Conservation (phyloP, 768 basidiomycete genomes). For the Suillus placidus region DNA sequence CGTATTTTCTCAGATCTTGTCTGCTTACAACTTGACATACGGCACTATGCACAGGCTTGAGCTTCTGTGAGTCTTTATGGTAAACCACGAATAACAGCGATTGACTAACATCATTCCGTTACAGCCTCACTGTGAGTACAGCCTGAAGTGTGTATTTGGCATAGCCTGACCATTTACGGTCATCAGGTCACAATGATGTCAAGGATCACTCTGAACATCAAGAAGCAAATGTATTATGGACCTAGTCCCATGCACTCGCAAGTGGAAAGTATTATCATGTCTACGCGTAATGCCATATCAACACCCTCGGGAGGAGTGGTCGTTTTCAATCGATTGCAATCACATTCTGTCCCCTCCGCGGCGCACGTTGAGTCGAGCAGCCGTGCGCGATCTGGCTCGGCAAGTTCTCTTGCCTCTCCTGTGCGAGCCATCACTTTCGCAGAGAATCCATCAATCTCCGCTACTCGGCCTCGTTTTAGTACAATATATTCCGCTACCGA, state of each 20-base stretch:
- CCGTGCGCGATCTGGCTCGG: slow-evolving; percentile 5
- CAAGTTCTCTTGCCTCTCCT: not conserved
- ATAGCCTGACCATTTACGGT: not conserved
- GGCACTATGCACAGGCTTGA: slow-evolving; percentile 23
- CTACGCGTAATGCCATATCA: not conserved
- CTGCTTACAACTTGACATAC: not conserved
- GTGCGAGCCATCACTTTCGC: not conserved
- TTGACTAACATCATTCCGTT: slow-evolving; percentile 36
- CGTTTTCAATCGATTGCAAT: not conserved
- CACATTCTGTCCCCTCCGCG: not conserved
- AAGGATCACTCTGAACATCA: slow-evolving; percentile 64
- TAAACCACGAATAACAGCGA: slow-evolving; percentile 34
- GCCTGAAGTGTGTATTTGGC: not conserved
- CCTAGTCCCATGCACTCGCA: not conserved
- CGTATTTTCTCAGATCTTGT: not conserved
- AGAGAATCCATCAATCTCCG: not conserved
- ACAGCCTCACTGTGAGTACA: slow-evolving; percentile 19
- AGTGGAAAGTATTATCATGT: not conserved
- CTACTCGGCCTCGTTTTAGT: slow-evolving; percentile 2
- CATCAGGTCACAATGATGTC: slow-evolving; percentile 66
- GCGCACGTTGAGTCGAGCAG: not conserved
- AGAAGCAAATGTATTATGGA: slow-evolving; percentile 34
- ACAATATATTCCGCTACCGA: slow-evolving; percentile 6
- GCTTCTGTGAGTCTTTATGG: slow-evolving; percentile 42
- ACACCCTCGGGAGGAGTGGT: not conserved